Evolutionary conservation across 768 basidiomycete species (phyloP).

Genomic region (Serendipita sp.): DNA sequence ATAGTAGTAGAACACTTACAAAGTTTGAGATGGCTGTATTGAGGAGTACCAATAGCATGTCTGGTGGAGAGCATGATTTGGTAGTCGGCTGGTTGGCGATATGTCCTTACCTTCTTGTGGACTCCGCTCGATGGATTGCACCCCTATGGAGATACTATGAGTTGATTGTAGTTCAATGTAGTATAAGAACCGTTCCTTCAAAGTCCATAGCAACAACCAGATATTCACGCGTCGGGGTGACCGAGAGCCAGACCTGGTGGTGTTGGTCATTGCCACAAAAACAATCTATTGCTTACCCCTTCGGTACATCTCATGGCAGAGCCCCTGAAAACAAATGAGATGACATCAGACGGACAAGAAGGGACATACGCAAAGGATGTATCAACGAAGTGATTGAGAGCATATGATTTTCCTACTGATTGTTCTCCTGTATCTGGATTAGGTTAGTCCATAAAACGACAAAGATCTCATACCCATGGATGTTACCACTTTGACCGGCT

Average conservation of each 20-base stretch:
- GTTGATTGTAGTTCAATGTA: no score
- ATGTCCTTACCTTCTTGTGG: slow-evolving; percentile 29
- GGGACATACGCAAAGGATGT: slow-evolving; percentile 51
- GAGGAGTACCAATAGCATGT: slow-evolving; percentile 45
- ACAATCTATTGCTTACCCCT: slow-evolving; percentile 5
- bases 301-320: slow-evolving; percentile 15
- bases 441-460: no score
- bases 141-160: slow-evolving; percentile 12
- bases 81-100: no score
- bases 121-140: slow-evolving; percentile 47
- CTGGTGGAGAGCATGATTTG: slow-evolving; percentile 13
- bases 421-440: neutral
- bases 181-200: slow-evolving; percentile 23
- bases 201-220: slow-evolving; percentile 48
- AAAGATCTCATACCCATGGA: slow-evolving; percentile 34
- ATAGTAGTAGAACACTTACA: slow-evolving; percentile 19
- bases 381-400: slow-evolving; percentile 44
- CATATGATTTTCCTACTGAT: slow-evolving; percentile 37
- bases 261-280: neutral
- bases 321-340: neutral
- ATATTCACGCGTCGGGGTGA: slow-evolving; percentile 38
- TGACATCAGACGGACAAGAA: slow-evolving; percentile 33
- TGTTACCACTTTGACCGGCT: slow-evolving; percentile 49
- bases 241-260: slow-evolving; percentile 54
- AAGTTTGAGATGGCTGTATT: slow-evolving; percentile 51